Evolutionary conservation across 768 basidiomycete species (phyloP).

Genomic region (Kwoniella mangroviensis): DNA sequence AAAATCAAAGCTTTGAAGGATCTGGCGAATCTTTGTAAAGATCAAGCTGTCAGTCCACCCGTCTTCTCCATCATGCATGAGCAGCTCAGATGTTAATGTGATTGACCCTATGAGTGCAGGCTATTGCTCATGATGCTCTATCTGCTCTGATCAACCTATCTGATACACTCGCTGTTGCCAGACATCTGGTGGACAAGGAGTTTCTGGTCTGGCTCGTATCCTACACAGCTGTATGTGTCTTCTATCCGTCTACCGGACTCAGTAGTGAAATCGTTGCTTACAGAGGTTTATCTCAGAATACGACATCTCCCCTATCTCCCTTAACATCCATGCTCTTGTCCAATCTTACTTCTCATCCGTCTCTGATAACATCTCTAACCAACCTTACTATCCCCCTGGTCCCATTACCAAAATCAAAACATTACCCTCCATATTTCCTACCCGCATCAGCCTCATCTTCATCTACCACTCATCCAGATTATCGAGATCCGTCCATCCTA

Average conservation of each 20-base stretch:
- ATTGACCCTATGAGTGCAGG: constrained; percentile 60
- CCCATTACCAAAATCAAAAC: constrained; percentile 41
- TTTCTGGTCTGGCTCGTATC: constrained; percentile 84
- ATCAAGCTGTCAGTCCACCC: constrained; percentile 71
- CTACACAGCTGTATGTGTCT: constrained; percentile 78
- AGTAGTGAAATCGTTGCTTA: not conserved
- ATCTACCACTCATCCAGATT: constrained; percentile 71
- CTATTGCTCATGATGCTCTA: constrained; percentile 91
- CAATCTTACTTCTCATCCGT: constrained; percentile 80
- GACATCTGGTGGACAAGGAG: constrained; percentile 69
- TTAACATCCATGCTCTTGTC: constrained; percentile 96
- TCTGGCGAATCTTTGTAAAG: constrained; percentile 82
- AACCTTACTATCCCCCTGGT: constrained; percentile 69
- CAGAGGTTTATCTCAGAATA: constrained; percentile 66
- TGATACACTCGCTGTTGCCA: constrained; percentile 73
- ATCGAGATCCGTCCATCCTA: constrained; percentile 63
- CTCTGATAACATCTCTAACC: constrained; percentile 69
- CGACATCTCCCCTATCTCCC: constrained; percentile 87
- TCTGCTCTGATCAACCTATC: constrained; percentile 91
- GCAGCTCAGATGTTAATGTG: constrained; percentile 59
- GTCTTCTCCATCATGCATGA: not conserved
- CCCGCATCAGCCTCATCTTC: constrained; percentile 79
- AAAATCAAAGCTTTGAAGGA: constrained; percentile 66
- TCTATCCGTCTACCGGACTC: not conserved
- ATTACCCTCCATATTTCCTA: constrained; percentile 68